Base-by-base conservation (phyloP, 345 rosid species). In the Triadica sebifera region DNA sequence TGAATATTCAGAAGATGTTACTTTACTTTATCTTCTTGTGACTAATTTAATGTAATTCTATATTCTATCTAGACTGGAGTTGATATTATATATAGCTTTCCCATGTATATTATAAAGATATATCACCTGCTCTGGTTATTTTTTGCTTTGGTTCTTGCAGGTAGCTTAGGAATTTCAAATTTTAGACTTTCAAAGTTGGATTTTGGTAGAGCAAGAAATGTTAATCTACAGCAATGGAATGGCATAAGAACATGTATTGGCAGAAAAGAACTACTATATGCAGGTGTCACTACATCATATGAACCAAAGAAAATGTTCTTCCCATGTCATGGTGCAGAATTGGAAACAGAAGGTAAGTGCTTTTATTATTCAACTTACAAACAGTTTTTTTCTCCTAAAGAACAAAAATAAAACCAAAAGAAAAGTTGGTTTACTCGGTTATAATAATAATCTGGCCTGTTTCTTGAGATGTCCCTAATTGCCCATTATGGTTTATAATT, bases 161-260 rank as follows among this genome's bases (percentile, higher is more conserved):
- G 86, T 77, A 79, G 82, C 75, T 74, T 87, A 58, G 85, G 85
- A 73, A 73, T 74, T 66, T 79, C 85, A 55, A 78, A 79, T 70
- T 15, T 81, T 58, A 84, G 74, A 62, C 65, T 78, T 37, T 52
- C 65, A 0, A 74, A 66, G 43, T 47, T 72, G 49, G 76, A 68
- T 55, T 73, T 75, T 68, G 57, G 77, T 24, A 55, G 78, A 70
- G 73, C 68, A 73, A 81, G 67, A 60, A 69, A 77, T 67, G 52
- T 78, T 12, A 53, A 68, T 58, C 58, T 84, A 15, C 67, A 9
- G 55, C 73, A 70, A 69, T 62, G 34, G 20, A 68, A 60, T 46
- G 46, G 75, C 37, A 43, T 70, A 43, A 80, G 71, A 63, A 64
- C 58, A 38, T 80, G 77, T 73, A 66, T 69, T 13, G 75, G 75